Evolutionary conservation across 108 stramenopile species (phyloP).

Genomic region (Chaetoceros muelleri): DNA sequence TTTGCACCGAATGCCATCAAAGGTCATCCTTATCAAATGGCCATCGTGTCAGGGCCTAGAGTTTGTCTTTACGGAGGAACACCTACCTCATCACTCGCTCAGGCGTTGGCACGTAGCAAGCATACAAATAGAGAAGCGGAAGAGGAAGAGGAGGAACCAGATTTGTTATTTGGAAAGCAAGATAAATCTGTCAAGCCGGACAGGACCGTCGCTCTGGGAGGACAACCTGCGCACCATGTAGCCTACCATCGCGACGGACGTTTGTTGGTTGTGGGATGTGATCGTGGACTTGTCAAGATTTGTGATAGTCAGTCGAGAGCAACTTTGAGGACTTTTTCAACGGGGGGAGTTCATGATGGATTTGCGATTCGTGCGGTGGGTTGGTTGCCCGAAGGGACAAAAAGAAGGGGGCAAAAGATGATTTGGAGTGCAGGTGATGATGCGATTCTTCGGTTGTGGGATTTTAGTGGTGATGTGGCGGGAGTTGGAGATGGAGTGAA

Average conservation of each 20-base stretch:
- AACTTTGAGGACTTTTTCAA: conserved; percentile 47
- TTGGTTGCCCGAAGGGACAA: conserved; percentile 29
- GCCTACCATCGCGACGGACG: conserved; percentile 55
- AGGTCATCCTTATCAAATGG: conserved; percentile 14
- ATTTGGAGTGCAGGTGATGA: conserved; percentile 51
- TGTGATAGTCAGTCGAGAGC: conserved; percentile 61
- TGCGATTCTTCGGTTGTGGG: conserved; percentile 55
- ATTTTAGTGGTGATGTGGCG: conserved; percentile 19
- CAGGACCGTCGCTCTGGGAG: conserved; percentile 59
- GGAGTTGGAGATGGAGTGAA: conserved; percentile 12
- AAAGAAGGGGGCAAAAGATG: conserved; percentile 50
- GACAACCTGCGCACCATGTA: conserved; percentile 45
- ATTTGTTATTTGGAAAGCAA: conserved; percentile 11
- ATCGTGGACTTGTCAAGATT: conserved; percentile 48
- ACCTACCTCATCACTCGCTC: conserved; percentile 24
- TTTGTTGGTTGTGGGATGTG: conserved; percentile 64
- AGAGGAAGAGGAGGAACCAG: conserved; percentile 6
- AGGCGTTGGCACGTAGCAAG: conserved; percentile 19
- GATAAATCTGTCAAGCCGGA: conserved; percentile 31
- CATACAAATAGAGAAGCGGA: not conserved
- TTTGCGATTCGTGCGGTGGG: conserved; percentile 38
- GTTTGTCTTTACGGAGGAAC: conserved; percentile 52
- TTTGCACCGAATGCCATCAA: not conserved
- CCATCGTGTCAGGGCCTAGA: conserved; percentile 62
- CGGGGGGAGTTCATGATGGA: conserved; percentile 18